These are phyloP conservation scores for Russula foetens DNA, from an alignment of 768 basidiomycete species.

Conservation along the genomic window DNA sequence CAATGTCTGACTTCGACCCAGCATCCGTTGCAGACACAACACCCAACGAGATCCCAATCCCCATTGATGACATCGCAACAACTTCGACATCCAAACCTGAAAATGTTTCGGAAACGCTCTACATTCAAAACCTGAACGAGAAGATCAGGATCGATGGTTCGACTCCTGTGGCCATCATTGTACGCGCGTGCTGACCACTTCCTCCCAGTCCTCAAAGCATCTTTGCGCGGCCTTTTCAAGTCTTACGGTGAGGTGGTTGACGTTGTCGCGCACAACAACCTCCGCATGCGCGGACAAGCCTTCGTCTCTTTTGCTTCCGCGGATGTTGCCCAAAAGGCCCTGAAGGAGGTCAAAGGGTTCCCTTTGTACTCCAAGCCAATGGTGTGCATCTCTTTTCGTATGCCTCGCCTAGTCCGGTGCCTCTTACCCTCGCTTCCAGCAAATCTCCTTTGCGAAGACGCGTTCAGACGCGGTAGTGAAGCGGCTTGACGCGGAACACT, in stretches of 20 bases:
- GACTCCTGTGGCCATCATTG: constrained; percentile 12
- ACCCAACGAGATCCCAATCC: constrained; percentile 8
- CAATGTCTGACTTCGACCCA: constrained; percentile 10
- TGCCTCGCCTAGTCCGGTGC: background rate
- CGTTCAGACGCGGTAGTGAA: constrained; percentile 88
- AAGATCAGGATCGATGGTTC: constrained; percentile 77
- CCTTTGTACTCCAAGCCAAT: constrained; percentile 96
- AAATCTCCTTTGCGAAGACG: constrained; percentile 89
- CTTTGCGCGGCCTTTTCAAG: constrained; percentile 83
- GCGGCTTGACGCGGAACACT: constrained; percentile 53
- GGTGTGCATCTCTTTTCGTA: constrained; percentile 39
- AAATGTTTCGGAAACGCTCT: constrained; percentile 73
- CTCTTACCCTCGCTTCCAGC: constrained; percentile 38
- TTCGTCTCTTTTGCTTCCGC: constrained; percentile 86
- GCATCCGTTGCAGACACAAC: constrained; percentile 1
- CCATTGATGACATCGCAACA: constrained; percentile 18
- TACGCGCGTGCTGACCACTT: constrained; percentile 12
- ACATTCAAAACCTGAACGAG: constrained; percentile 95
- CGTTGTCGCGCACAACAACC: constrained; percentile 90
- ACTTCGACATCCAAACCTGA: constrained; percentile 32
- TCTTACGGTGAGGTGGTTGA: constrained; percentile 89
- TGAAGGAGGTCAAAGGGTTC: constrained; percentile 90
- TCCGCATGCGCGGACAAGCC: constrained; percentile 98
- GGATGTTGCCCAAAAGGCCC: constrained; percentile 78
- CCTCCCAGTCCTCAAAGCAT: constrained; percentile 75